Base-by-base conservation (phyloP, 805 yeast species). In the Candida vaughaniae region DNA sequence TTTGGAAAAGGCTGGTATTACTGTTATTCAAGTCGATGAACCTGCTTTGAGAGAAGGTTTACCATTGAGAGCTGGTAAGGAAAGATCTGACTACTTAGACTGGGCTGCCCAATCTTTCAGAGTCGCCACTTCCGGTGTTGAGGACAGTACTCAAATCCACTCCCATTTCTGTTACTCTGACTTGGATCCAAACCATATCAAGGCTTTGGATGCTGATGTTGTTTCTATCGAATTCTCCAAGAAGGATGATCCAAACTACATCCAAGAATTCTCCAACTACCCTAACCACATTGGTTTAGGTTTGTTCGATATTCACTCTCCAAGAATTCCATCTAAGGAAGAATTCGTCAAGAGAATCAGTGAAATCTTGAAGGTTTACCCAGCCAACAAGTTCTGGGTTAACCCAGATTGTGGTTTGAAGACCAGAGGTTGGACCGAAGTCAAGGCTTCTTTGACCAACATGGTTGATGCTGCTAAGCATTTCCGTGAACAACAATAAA, bases 341-440 rank as follows among this genome's bases (percentile, higher is more conserved):
- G 99, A 93, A 77, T 91, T 93, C 73, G 82, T 88, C 69, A 73
- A 82, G 65, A 89, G 96, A 77, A 87, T 93, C 63, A 81, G 80
- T 64, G 93, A 88, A 69, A 90, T 93, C 76, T 77, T 93, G 73
- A 88, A 89, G 78, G 93, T 86, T 45, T 91, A 91, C 80, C 97
- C 97, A 68, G 95, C 93, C 65, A 87, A 86, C 71, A 91, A 90
- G 73, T 86, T 93, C 82, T 93, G 99, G 99, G 95, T 93, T 66
- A 93, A 93, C 95, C 99, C 99, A 64, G 99, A 93, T 78, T 93
- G 99, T 82, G 99, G 99, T 82, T 82, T 93, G 72, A 93, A 93
- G 86, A 93, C 99, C 70, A 90, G 99, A 84, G 96, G 95, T 58
- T 93, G 99, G 99, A 88, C 85, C 58, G 99, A 93, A 81, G 87